Base-by-base conservation (phyloP, 768 basidiomycete genomes). In the Termitomyces bulborhizus region DNA sequence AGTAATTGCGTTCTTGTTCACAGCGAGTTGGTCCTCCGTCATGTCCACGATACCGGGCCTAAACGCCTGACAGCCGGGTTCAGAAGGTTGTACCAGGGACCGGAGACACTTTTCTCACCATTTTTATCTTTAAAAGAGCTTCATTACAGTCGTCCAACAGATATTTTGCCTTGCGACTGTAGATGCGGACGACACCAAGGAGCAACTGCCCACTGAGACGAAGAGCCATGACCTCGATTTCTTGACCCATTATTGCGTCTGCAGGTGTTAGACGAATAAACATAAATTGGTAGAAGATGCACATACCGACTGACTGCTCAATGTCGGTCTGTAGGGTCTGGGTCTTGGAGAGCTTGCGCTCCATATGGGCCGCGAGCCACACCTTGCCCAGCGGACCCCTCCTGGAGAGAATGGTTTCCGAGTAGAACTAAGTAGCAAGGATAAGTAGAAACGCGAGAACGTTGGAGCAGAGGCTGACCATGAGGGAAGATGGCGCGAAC, bases 361-460 rank as follows among this genome's bases (percentile, higher is more conserved):
- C 94, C 86, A 96, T 94, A 78, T 98, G 96, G 1, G 97, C 96
- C 41, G 96, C 95, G 52, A 99, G 87, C 97, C 97, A 99, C 77
- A 99, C 93, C 75, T 88, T 92, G 36, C 93, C 96, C 39, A 99
- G 77, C 3, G 96, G 92, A 43, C 96, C 95, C 54, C 93, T 87
- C 63, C 93, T 88, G 45, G 93, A 92, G 61, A 97, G 80, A 70
- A 98, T 93, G 36, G 92, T 86, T 68, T 97, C 93, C 48, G 93
- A 93, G 68, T 92, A 95, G 70, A 94, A 94, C 91, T 91, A 54
- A 21, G 36, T 13, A 31, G 13, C 21, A 13, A 31, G 8, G 12
- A 51, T 65, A 34, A 67, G 64, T 12, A 57, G n/a, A 34, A 21
- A 31, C 34, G 32, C 47, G 26, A 27, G 39, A 44, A 5, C 26